Conservation (phyloP, 106 monocot genomes). For the Apostasia ramifera region DNA sequence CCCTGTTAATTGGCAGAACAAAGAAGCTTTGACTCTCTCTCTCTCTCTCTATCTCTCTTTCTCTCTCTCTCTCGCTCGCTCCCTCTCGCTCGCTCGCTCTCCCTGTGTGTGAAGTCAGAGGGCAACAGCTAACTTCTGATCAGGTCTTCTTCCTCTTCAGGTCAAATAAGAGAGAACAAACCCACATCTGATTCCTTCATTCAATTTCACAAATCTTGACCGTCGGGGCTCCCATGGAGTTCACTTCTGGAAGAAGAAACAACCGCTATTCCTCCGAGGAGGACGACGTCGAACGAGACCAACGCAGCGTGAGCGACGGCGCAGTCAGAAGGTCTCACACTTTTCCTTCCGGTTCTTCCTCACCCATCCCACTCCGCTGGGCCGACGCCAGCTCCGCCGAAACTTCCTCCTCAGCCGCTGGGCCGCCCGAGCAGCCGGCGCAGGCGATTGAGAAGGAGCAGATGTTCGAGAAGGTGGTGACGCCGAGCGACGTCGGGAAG, state of each 20-base stretch:
- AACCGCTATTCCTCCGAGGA: background rate
- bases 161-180: slow-evolving; percentile 15
- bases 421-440: background rate
- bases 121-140: background rate
- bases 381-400: background rate
- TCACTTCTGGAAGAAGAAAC: slow-evolving; percentile 10
- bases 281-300: background rate
- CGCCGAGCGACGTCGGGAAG: slow-evolving; percentile 60
- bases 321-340: too few species aligned
- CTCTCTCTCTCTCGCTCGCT: slow-evolving; percentile 2
- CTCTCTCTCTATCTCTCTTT: background rate
- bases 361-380: background rate
- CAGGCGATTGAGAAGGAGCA: slow-evolving; percentile 31
- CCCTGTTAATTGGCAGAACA: background rate
- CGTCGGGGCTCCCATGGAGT: slow-evolving; percentile 11
- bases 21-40: background rate
- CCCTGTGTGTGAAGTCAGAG: background rate
- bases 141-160: background rate
- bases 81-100: background rate
- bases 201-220: background rate
- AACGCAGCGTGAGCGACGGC: too few species aligned
- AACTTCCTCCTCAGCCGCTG: background rate
- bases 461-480: slow-evolving; percentile 64
- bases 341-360: background rate
- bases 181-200: background rate